Evolutionary conservation across 1,284 basidiomycete genomes (phyloP).

Genomic region (Macrocystidia cucumis): DNA sequence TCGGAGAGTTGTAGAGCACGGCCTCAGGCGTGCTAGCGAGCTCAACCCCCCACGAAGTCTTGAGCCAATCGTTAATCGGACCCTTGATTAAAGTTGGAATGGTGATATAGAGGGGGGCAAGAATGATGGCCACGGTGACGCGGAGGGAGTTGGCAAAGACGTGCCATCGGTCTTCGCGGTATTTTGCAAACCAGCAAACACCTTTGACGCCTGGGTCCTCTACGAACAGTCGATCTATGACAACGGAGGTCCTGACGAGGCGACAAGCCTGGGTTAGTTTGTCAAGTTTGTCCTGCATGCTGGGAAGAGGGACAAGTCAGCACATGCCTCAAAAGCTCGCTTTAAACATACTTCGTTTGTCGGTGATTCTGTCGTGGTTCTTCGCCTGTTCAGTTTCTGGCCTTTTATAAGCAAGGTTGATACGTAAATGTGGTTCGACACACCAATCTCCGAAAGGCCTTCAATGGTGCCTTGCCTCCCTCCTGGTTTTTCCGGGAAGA

Average conservation of each 20-base stretch:
- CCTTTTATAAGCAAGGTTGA: too few species aligned
- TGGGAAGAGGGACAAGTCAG: too few species aligned
- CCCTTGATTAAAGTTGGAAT: not conserved
- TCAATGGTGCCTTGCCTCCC: too few species aligned
- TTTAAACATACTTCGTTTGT: too few species aligned
- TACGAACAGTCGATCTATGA: constrained; percentile 3
- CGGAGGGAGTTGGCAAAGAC: constrained; percentile 6
- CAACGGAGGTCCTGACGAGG: not conserved
- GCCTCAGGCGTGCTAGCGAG: not conserved
- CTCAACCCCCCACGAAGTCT: not conserved
- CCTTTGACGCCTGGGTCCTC: constrained; percentile 7
- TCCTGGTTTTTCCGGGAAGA: too few species aligned
- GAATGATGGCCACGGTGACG: not conserved
- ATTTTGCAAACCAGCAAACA: constrained; percentile 5
- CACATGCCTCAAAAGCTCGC: too few species aligned
- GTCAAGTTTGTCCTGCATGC: too few species aligned
- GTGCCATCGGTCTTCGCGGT: constrained; percentile 3
- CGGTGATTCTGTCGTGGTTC: too few species aligned
- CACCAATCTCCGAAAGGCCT: too few species aligned
- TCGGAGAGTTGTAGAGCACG: not conserved
- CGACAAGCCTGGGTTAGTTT: too few species aligned
- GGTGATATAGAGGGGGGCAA: not conserved
- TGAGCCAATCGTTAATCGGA: not conserved
- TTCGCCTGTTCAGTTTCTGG: too few species aligned
- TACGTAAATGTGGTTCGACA: too few species aligned